phyloP scores from a whole-genome alignment of 345 rosid species.

The Hibiscus syriacus region DNA sequence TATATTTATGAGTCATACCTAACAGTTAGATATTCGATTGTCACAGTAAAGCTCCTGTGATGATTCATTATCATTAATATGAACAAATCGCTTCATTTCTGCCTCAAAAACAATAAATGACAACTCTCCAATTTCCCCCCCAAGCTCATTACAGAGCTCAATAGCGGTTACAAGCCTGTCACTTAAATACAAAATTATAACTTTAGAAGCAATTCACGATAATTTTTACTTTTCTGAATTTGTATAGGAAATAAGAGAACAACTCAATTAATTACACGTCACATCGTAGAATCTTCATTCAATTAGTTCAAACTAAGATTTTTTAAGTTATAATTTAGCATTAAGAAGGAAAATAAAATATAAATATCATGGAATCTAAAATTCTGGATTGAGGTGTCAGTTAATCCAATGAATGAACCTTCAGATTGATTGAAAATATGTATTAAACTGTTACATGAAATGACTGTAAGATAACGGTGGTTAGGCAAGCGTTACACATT shows the following conservation, averaged over 20 bases:
- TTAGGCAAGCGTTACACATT: no score
- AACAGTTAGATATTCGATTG: constrained; percentile 86
- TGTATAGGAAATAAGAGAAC: background rate
- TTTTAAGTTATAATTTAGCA: no score
- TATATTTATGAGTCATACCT: no score
- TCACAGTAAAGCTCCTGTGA: constrained; percentile 66
- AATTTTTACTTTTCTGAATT: background rate
- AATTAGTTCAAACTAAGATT: background rate
- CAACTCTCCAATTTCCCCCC: constrained; percentile 9
- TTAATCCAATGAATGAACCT: background rate
- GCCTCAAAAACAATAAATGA: constrained; percentile 19
- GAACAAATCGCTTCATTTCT: constrained; percentile 83
- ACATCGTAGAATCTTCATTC: background rate
- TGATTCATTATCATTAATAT: constrained; percentile 76
- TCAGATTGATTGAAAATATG: background rate
- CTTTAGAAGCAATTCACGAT: background rate
- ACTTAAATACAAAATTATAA: background rate
- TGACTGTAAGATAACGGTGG: no score
- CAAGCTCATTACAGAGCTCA: constrained; percentile 18
- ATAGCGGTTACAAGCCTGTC: background rate
- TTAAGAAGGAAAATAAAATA: no score
- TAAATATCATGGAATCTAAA: background rate
- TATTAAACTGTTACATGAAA: background rate
- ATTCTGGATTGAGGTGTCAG: background rate
- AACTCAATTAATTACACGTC: background rate